A percentile compares a stretch with the other conserved stretches of the same genome.
phyloP scores from a whole-genome alignment of 106 monocot genomes.

The Apostasia ramifera region DNA sequence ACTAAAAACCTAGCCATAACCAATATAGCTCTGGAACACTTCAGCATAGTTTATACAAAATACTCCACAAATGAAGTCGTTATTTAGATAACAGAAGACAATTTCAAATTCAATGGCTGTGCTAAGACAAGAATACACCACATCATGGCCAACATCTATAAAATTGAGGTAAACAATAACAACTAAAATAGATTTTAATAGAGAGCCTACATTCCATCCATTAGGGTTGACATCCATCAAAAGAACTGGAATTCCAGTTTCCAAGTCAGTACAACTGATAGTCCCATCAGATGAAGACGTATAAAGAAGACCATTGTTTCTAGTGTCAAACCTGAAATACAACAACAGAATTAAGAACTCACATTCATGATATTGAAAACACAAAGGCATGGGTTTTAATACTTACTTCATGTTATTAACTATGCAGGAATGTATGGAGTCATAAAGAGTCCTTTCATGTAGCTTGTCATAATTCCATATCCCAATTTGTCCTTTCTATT shows the following conservation, averaged over 20 bases:
- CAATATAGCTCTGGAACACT: too few species aligned
- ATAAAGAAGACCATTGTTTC: conserved; percentile 57
- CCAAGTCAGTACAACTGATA: conserved; percentile 64
- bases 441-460: conserved; percentile 78
- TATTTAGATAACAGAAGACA: neutral
- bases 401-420: conserved; percentile 92
- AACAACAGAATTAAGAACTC: conserved; percentile 1
- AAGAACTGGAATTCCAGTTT: conserved; percentile 53
- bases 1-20: too few species aligned
- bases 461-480: conserved; percentile 81
- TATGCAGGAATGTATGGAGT: conserved; percentile 75
- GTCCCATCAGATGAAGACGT: conserved; percentile 95
- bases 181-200: neutral
- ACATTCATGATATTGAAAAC: neutral
- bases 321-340: conserved; percentile 49
- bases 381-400: conserved; percentile 1
- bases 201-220: conserved; percentile 82
- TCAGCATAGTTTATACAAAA: too few species aligned
- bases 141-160: neutral
- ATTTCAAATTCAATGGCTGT: neutral
- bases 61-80: neutral
- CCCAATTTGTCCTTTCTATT: conserved; percentile 89
- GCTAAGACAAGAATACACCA: neutral
- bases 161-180: neutral
- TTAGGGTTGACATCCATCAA: conserved; percentile 84